Evolutionary conservation across 441 rosid species (phyloP).

Genomic region (Adansonia rubrostipa): DNA sequence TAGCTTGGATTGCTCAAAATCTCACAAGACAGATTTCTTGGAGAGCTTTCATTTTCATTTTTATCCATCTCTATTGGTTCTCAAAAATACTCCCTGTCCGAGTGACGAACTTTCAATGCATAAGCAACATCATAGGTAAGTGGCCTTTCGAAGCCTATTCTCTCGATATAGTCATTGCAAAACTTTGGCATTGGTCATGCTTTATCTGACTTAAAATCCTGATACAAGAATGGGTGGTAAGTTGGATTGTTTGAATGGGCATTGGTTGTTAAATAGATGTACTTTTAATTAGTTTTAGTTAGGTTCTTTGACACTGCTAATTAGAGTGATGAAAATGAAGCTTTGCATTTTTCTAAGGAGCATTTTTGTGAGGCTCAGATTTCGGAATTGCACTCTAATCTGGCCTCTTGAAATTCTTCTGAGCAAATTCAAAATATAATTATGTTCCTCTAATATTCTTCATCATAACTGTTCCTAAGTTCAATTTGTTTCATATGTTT

Average conservation of each 20-base stretch:
- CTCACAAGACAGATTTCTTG: too few relatives aligned
- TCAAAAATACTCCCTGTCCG: too few relatives aligned
- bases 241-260: constrained; percentile 20
- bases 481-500: too few relatives aligned
- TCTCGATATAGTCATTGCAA: too few relatives aligned
- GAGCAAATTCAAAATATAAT: constrained; percentile 76
- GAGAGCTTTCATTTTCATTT: too few relatives aligned
- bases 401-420: constrained; percentile 53
- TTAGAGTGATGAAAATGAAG: constrained; percentile 18
- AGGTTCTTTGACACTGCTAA: not conserved
- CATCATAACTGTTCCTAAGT: too few relatives aligned
- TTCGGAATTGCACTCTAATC: constrained; percentile 62
- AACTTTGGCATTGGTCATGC: constrained; percentile 78
- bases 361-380: constrained; percentile 70
- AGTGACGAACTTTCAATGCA: too few relatives aligned
- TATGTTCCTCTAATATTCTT: constrained; percentile 54
- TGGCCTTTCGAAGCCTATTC: too few relatives aligned
- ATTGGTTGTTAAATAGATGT: constrained; percentile 7
- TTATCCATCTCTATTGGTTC: too few relatives aligned
- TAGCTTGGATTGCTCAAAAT: too few relatives aligned
- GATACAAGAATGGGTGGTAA: constrained; percentile 62
- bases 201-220: constrained; percentile 59
- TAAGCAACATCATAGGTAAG: too few relatives aligned
- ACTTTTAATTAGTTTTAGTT: constrained; percentile 11
- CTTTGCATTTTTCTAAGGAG: constrained; percentile 49